A percentile compares a stretch with the other conserved stretches of the same genome.
Evolutionary conservation across 176 grass and related monocot genomes (phyloP).

Genomic region (Elymus sibiricus): DNA sequence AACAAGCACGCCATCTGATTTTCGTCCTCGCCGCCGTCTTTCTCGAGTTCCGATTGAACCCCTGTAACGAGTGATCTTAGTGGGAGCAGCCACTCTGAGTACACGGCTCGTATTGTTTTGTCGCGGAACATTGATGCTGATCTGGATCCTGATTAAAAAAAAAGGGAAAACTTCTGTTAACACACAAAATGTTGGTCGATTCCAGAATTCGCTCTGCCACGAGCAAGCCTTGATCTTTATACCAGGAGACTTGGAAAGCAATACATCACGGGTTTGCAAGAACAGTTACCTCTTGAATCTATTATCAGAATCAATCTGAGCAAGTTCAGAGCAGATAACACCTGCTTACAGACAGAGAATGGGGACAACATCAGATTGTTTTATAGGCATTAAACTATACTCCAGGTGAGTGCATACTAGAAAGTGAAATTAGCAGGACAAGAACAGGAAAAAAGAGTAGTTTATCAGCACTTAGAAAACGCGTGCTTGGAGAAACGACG

Average conservation of each 20-base stretch:
- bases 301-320: constrained; percentile 74
- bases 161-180: constrained; percentile 13
- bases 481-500: neutral
- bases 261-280: constrained; percentile 13
- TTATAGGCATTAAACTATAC: neutral
- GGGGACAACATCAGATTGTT: neutral
- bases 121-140: constrained; percentile 38
- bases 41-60: constrained; percentile 45
- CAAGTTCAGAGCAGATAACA: constrained; percentile 87
- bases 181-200: neutral
- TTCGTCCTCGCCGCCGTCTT: constrained; percentile 29
- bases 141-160: constrained; percentile 39
- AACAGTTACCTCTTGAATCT: constrained; percentile 68
- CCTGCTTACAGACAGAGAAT: constrained; percentile 41
- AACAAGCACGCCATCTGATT: constrained; percentile 47
- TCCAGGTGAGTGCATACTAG: too few relatives aligned
- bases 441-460: neutral
- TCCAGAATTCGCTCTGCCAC: neutral
- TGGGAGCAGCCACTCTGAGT: constrained; percentile 79
- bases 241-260: neutral
- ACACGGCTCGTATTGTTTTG: constrained; percentile 45
- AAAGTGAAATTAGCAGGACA: neutral
- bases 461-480: neutral
- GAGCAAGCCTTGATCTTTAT: constrained; percentile 7
- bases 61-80: constrained; percentile 43